Base-by-base conservation (phyloP, 2,329 filamentous ascomycete species). In the Ceratocystis alfenasii region DNA sequence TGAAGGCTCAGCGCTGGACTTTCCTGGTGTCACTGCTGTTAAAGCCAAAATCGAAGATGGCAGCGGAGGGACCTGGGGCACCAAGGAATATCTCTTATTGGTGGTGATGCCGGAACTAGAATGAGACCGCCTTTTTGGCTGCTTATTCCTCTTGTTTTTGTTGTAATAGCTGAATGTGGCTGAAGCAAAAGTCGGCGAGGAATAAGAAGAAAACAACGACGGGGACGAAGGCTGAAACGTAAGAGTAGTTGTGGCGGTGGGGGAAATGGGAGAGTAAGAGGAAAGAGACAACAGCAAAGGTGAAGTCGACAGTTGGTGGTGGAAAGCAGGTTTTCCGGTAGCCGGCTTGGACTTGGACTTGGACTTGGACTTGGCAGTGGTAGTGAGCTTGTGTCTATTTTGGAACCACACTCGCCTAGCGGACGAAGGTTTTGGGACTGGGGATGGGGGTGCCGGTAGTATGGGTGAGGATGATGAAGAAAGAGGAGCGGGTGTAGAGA, bases 201-300 rank as follows among this genome's bases (percentile, higher is more conserved):
- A 65, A 36, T 41, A 61, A 17, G 46, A 60, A 57, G 53, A 66
- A 28, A 63, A 57, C 44, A 33, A 55, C 20, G 62, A 64, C 36
- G 61, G 65, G 15, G 61, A 66, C 15, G 64, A 62, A 25, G 64
- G 60, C 36, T 57, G 41, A 28, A 46, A 50, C 28, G 62, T 30
- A 15, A 46, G 17, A n/a, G 62, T 63, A 8, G 62, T 36, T 22
- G 62, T 33, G 28, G 44, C 50, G 48, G 65, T 59, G 60, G 53
- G 53, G 62, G 65, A 64, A 20, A 41, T 12, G 8, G 41, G 61
- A n/a, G 65, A 64, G 48, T 48, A 63, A 41, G 59, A 62, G 44
- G 36, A 25, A 62, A 44, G 59, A 53, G 62, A 64, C 36, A 63
- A 45, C 44, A 45, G 45, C 5, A 55, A 64, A 36, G 59, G 36